phyloP scores from a whole-genome alignment of 169 alveolate species.

The Eimeria sp. region DNA sequence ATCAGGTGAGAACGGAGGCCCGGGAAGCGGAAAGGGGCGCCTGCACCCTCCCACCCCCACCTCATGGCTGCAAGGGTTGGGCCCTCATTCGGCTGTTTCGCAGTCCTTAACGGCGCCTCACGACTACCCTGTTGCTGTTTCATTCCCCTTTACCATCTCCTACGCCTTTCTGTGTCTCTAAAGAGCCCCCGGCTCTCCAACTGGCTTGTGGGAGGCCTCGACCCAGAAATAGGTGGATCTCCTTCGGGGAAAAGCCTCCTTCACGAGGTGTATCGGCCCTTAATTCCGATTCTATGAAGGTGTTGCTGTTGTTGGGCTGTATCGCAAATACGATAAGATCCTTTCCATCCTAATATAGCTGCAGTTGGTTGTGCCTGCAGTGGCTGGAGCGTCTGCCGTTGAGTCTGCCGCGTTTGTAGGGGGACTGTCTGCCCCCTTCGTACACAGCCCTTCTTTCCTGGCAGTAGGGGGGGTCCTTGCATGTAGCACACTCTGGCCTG shows the following conservation, averaged over 20 bases:
- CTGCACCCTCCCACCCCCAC: conserved; percentile 74
- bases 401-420: neutral
- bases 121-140: neutral
- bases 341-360: neutral
- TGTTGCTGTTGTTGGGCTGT: neutral
- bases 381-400: neutral
- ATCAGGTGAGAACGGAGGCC: conserved; percentile 12
- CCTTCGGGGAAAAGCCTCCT: neutral
- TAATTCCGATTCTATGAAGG: neutral
- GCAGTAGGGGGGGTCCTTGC: neutral
- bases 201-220: neutral
- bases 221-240: conserved; percentile 19
- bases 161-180: neutral
- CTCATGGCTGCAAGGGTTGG: conserved; percentile 35
- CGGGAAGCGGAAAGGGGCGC: conserved; percentile 41
- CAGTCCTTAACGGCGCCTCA: neutral
- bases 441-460: neutral
- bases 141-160: neutral
- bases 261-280: neutral
- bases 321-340: neutral
- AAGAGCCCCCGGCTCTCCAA: neutral
- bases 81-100: conserved; percentile 36
- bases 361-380: neutral
- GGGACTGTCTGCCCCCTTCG: neutral
- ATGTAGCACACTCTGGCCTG: neutral